A percentile compares a stretch with the other conserved stretches of the same genome.
These are phyloP conservation scores for Phyllostachys edulis DNA, from an alignment of 176 grass and related monocot species.

Conservation along the genomic window DNA sequence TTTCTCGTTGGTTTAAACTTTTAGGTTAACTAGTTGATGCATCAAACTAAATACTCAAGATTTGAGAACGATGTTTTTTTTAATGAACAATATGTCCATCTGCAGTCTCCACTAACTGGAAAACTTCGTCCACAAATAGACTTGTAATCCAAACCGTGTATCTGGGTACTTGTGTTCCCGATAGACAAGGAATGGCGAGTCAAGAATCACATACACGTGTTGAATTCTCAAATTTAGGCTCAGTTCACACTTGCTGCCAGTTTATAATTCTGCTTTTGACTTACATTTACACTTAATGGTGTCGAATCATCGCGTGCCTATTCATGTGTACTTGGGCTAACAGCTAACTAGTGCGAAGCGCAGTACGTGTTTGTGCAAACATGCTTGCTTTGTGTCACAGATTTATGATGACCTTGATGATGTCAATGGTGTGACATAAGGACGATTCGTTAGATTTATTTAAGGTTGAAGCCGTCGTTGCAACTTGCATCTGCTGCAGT, in stretches of 20 bases:
- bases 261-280: too few species aligned
- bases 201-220: too few species aligned
- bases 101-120: not conserved
- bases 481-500: not conserved
- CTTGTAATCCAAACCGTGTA: not conserved
- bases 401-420: not conserved
- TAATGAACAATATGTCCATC: not conserved
- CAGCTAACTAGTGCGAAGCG: not conserved
- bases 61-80: too few species aligned
- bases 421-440: slow-evolving; percentile 3
- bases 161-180: not conserved
- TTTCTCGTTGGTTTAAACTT: too few species aligned
- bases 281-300: not conserved
- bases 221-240: not conserved
- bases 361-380: not conserved
- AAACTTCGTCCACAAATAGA: not conserved
- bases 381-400: not conserved
- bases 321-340: not conserved
- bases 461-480: not conserved
- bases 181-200: not conserved
- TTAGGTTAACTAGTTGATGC: too few species aligned
- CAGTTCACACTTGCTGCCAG: not conserved
- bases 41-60: too few species aligned
- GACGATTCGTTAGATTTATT: not conserved
- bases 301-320: not conserved